Base-by-base conservation (phyloP, 257 asterid genomes). In the Phtheirospermum japonicum region DNA sequence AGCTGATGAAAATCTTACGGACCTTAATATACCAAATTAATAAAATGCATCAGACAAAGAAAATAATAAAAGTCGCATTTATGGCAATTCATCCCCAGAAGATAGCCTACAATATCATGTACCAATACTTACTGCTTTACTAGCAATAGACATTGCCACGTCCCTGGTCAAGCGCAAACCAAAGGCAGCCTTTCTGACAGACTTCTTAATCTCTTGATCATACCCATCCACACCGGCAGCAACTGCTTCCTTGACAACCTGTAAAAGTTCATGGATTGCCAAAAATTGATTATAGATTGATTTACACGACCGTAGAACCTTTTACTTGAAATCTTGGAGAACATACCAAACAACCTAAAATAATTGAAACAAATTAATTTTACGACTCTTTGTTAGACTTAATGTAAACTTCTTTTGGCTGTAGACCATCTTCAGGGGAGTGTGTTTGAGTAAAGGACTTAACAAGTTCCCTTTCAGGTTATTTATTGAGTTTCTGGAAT, bases 121-220 rank as follows among this genome's bases (percentile, higher is more conserved):
- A 14, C 49, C 7, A 9, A 53, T 49, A 87, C 97, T 83, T 83
- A 93, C 99, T 14, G 94, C 96, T 79, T 89, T 87, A 69, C 95
- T 70, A 64, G 90, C 96, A 73, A 89, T 85, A 63, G 89, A 80
- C 75, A 93, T 79, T 20, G 95, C 99, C 76, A 81, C 83, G 62
- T 85, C 99, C 78, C 97, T 87, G 18, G 86, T 87, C 80, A 93
- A 78, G 59, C 96, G 96, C 78, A 93, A 66, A 64, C 97, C 95
- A 73, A 81, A 89, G 9, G 97, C 99, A 71, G 96, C 90, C 69
- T 93, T 93, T 76, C 90, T 76, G 78, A 93, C 96, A 31, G 86
- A 54, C 67, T 89, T 85, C 76, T 71, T 78, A 42, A 74, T 81
- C 68, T 82, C 95, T 12, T 80, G 63, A 77, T 89, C 94, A 71